Percentiles rank a stretch among this genome's conserved stretches.
These are phyloP conservation scores for Dendrobium chrysotoxum DNA, from an alignment of 106 monocot genomes.

Conservation along the genomic window DNA sequence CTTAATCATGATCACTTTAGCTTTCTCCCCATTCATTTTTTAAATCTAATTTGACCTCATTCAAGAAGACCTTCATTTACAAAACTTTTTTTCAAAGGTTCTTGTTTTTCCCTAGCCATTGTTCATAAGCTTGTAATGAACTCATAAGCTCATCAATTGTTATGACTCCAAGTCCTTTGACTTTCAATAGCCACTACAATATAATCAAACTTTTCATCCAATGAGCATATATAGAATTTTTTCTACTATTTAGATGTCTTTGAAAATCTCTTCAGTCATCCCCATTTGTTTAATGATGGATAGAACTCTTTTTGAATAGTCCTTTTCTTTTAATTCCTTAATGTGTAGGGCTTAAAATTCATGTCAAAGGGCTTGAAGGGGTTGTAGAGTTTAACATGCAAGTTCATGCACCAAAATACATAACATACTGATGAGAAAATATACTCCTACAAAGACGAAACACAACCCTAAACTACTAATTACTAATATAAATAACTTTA, in stretches of 20 bases:
- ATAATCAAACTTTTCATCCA: background rate
- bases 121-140: background rate
- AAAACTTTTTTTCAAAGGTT: background rate
- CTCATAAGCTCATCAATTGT: constrained; percentile 3
- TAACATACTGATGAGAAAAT: too few relatives aligned
- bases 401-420: too few relatives aligned
- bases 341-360: background rate
- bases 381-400: too few relatives aligned
- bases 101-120: background rate
- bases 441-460: too few relatives aligned
- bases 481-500: too few relatives aligned
- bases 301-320: constrained; percentile 1
- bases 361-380: background rate
- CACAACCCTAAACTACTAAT: too few relatives aligned
- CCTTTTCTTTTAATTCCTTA: background rate
- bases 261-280: background rate
- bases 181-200: constrained; percentile 1
- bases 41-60: too few relatives aligned
- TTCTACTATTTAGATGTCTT: background rate
- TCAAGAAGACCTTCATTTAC: background rate
- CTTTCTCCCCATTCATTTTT: too few relatives aligned
- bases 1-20: too few relatives aligned
- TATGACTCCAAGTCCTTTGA: background rate
- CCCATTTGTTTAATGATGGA: background rate
- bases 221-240: background rate